phyloP scores from a whole-genome alignment of 345 rosid species.

The Toxicodendron radicans region DNA sequence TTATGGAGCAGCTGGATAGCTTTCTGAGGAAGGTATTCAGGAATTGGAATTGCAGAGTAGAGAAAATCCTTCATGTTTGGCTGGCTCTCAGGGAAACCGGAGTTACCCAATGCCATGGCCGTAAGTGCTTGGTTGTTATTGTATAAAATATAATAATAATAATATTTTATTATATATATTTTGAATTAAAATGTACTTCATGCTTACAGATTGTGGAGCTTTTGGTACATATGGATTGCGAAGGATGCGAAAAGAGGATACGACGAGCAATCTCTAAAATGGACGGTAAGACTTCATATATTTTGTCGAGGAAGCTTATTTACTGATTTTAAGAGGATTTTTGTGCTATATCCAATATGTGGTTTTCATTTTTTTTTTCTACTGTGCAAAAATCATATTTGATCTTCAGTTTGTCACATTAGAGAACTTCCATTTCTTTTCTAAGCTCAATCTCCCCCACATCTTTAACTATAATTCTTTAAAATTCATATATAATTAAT shows the following conservation, averaged over 20 bases:
- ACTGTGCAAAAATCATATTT: no score
- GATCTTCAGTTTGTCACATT: no score
- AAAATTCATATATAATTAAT: no score
- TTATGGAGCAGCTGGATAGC: background rate
- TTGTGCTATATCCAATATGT: no score
- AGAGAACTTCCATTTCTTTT: no score
- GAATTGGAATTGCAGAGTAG: background rate
- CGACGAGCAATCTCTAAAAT: slow-evolving; percentile 73
- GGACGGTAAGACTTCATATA: slow-evolving; percentile 44
- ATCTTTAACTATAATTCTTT: no score
- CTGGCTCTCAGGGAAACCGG: slow-evolving; percentile 2
- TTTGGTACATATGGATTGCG: slow-evolving; percentile 84
- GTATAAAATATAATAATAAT: background rate
- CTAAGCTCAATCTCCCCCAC: no score
- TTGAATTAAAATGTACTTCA: background rate
- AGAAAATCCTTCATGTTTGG: slow-evolving; percentile 5
- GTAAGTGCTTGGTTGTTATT: background rate
- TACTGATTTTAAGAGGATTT: no score
- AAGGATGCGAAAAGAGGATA: slow-evolving; percentile 78
- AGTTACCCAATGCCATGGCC: slow-evolving; percentile 12
- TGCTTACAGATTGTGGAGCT: slow-evolving; percentile 65
- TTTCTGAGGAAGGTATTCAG: background rate
- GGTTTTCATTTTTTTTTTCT: no score
- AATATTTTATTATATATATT: background rate
- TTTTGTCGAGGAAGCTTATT: no score